phyloP scores from a whole-genome alignment of 495 filamentous ascomycete species.

The Pyronema domesticum region DNA sequence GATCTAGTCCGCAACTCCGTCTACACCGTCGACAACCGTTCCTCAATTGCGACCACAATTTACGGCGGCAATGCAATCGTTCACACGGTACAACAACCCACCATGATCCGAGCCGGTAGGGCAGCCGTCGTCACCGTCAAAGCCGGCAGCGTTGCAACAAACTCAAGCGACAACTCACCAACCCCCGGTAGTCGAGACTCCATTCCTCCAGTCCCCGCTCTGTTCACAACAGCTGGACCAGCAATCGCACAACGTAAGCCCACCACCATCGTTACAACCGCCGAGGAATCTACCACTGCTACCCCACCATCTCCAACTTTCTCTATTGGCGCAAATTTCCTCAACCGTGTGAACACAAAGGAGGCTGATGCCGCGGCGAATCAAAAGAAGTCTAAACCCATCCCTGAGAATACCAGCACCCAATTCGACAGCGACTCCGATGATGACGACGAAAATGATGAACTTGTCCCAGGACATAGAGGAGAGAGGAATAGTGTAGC shows the following conservation, averaged over 20 bases:
- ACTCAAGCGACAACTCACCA: slow-evolving; percentile 24
- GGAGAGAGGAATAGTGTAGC: slow-evolving; percentile 16
- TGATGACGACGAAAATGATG: slow-evolving; percentile 15
- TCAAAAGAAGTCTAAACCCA: not conserved
- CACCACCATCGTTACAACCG: not conserved
- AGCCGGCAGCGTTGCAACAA: slow-evolving; percentile 29
- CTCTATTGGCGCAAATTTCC: slow-evolving; percentile 46
- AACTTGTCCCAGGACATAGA: slow-evolving; percentile 17
- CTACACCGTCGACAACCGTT: slow-evolving; percentile 42
- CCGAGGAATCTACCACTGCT: too few relatives aligned
- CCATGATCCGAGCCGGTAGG: slow-evolving; percentile 73
- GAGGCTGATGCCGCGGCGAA: slow-evolving; percentile 8
- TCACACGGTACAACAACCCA: slow-evolving; percentile 36
- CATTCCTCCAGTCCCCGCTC: slow-evolving; percentile 35
- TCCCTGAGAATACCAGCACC: slow-evolving; percentile 21
- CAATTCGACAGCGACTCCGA: slow-evolving; percentile 16
- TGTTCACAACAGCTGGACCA: slow-evolving; percentile 12
- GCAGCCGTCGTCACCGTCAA: slow-evolving; percentile 83
- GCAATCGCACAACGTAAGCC: not conserved
- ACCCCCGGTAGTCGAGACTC: slow-evolving; percentile 21
- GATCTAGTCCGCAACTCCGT: slow-evolving; percentile 61
- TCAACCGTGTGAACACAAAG: slow-evolving; percentile 34
- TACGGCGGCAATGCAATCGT: slow-evolving; percentile 78
- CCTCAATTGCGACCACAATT: slow-evolving; percentile 74
- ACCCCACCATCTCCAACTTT: slow-evolving; percentile 36